phyloP scores from a whole-genome alignment of 805 yeast species.

The Nakazawaea sp. region DNA sequence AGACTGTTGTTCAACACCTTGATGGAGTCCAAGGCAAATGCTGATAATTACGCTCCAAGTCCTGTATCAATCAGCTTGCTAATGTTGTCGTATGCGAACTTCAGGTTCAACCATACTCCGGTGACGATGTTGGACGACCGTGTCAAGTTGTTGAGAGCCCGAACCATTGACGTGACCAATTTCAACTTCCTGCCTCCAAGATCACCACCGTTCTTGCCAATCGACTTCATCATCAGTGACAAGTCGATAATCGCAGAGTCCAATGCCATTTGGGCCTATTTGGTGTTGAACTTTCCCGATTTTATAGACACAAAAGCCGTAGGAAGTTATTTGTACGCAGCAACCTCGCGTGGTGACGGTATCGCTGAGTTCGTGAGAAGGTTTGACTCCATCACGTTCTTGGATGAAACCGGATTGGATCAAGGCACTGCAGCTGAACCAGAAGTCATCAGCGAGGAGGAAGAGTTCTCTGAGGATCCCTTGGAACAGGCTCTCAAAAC shows the following conservation, averaged over 20 bases:
- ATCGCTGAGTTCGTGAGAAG: conserved; percentile 29
- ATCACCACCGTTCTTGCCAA: conserved; percentile 68
- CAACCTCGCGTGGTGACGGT: conserved; percentile 25
- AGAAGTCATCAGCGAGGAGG: conserved; percentile 12
- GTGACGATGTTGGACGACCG: conserved; percentile 29
- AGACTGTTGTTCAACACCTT: conserved; percentile 58
- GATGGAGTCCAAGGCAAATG: conserved; percentile 21
- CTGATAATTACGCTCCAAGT: conserved; percentile 15
- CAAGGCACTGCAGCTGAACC: conserved; percentile 13
- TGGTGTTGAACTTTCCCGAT: conserved; percentile 35
- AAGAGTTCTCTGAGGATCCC: conserved; percentile 9
- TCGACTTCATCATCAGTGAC: conserved; percentile 30
- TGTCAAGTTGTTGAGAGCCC: conserved; percentile 34
- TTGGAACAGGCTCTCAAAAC: conserved; percentile 10
- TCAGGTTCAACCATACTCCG: conserved; percentile 19
- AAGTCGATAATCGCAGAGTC: conserved; percentile 61
- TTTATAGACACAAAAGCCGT: conserved; percentile 35
- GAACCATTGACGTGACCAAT: conserved; percentile 22
- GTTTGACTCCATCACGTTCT: conserved; percentile 28
- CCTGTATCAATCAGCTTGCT: conserved; percentile 28
- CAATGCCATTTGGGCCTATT: conserved; percentile 64
- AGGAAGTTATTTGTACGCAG: conserved; percentile 45
- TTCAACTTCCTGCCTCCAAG: conserved; percentile 20
- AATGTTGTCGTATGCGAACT: conserved; percentile 32
- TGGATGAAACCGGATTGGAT: conserved; percentile 20